Evolutionary conservation across 768 basidiomycete genomes (phyloP), one percentile per base, ranked within the genome.

Genomic region (Mycena venus): DNA sequence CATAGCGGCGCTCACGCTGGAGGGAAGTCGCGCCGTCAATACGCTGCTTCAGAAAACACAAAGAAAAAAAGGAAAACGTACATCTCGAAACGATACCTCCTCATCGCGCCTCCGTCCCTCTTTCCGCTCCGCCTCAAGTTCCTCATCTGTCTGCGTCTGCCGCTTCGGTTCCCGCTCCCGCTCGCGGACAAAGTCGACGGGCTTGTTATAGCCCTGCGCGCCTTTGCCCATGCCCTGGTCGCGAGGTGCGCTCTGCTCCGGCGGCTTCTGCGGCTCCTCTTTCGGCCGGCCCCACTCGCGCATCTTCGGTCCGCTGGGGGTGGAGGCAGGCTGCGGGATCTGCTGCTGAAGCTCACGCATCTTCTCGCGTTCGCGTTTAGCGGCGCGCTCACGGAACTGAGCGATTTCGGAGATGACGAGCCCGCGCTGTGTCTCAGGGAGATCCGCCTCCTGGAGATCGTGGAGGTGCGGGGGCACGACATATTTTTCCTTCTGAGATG

Each of bases 361-460:
- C 84, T 97, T 97, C 83, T 98, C 96, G 23, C 94, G 90, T 80
- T 97, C 96, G 40, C 94, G 87, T 84, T 97, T 97, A 11, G 96
- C 96, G 0, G 97, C 95, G 25, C 95, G 92, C 84, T 99, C 97
- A 71, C 98, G 91, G 84, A 99, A 99, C 78, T 96, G 93, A 0
- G 97, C 96, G 73, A 99, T 99, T 81, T 99, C 97, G 34, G 95
- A 96, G 74, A 99, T 95, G 73, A 99, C 97, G 66, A 97, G 92
- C 7, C 95, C 96, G 40, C 98, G 94, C 75, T 90, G 91, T 0
- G 95, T 95, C 85, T 99, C 98, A 27, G 98, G 98, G 51, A 99
- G 90, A 80, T 99, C 98, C 64, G 96, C 95, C 85, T 98, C 97
- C 80, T 96, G 95, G 51, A 99, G 89, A 84, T 99, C 98, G 84